Conservation (phyloP, 345 rosid species). For the Sisymbrium altissimum region DNA sequence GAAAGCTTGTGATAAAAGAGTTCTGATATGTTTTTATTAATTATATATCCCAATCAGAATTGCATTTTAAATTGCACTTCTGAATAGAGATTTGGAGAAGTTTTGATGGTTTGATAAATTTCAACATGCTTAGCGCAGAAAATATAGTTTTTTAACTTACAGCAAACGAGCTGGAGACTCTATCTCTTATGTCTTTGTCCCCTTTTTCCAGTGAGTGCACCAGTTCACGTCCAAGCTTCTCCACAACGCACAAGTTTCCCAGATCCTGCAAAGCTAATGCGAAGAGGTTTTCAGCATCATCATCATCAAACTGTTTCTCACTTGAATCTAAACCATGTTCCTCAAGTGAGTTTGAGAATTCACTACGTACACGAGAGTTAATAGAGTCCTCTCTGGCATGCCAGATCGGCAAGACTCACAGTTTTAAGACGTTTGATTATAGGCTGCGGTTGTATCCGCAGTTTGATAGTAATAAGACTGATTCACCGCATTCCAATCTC, state of each 20-base stretch:
- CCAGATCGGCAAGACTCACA: slow-evolving; percentile 1
- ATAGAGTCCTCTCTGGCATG: background rate
- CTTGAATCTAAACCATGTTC: background rate
- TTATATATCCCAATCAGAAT: background rate
- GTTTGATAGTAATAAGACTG: slow-evolving; percentile 22
- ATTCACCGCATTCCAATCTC: slow-evolving; percentile 26
- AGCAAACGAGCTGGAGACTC: slow-evolving; percentile 24
- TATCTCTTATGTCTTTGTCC: background rate
- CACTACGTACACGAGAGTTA: slow-evolving; percentile 1
- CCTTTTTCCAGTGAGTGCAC: slow-evolving; percentile 6
- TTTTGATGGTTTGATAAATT: slow-evolving; percentile 12
- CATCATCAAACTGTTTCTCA: background rate
- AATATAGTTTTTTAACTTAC: background rate
- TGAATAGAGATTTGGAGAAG: slow-evolving; percentile 15
- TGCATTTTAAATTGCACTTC: slow-evolving; percentile 18
- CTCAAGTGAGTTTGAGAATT: background rate
- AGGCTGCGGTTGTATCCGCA: slow-evolving; percentile 21
- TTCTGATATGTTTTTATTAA: background rate
- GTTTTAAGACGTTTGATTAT: slow-evolving; percentile 22
- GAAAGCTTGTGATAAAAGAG: background rate
- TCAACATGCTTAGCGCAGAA: background rate
- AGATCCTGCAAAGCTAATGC: slow-evolving; percentile 20
- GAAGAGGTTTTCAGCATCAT: slow-evolving; percentile 4
- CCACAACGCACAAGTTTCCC: background rate
- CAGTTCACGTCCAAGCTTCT: background rate